These are phyloP conservation scores for Phytopythium cucurbitacearum DNA, from an alignment of 352 stramenopile species.

Conservation along the genomic window DNA sequence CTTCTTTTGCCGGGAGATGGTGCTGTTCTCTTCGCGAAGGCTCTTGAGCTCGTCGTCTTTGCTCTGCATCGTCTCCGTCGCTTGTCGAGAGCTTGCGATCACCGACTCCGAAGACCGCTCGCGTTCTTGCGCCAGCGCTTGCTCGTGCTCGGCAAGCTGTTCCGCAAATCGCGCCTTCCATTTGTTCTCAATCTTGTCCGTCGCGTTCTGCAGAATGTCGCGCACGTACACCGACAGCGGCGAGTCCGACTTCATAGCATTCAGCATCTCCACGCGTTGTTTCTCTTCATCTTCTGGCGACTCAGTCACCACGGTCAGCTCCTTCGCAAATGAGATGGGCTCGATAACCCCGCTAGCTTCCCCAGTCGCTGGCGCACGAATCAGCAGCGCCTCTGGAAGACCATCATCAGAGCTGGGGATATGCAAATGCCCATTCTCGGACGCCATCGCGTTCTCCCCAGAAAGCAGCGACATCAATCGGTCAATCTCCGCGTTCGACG, in stretches of 20 bases:
- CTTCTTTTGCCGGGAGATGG: conserved; percentile 54
- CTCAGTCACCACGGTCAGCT: neutral
- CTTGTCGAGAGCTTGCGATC: conserved; percentile 57
- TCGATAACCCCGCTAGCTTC: conserved; percentile 1
- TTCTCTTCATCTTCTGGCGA: conserved; percentile 25
- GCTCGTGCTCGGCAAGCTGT: conserved; percentile 62
- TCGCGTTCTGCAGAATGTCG: conserved; percentile 67
- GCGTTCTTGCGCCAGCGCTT: conserved; percentile 57
- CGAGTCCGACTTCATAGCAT: conserved; percentile 50
- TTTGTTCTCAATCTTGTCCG: conserved; percentile 80
- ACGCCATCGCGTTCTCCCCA: conserved; percentile 11
- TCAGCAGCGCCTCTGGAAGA: neutral
- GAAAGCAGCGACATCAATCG: conserved; percentile 30
- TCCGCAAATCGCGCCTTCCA: conserved; percentile 74
- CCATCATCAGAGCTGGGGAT: conserved; percentile 1
- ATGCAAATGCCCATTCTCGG: conserved; percentile 8
- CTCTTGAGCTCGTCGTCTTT: conserved; percentile 74
- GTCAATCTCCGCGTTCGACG: conserved; percentile 39
- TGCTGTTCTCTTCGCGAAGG: conserved; percentile 60
- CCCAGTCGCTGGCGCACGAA: conserved; percentile 1
- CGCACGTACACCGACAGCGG: conserved; percentile 71
- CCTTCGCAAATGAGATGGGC: neutral
- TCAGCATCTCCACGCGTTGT: conserved; percentile 30
- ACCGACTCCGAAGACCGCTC: conserved; percentile 60
- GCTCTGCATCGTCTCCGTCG: conserved; percentile 69